Evolutionary conservation across 2,329 filamentous ascomycete species (phyloP).

Genomic region (Stachybotrys echinatus): DNA sequence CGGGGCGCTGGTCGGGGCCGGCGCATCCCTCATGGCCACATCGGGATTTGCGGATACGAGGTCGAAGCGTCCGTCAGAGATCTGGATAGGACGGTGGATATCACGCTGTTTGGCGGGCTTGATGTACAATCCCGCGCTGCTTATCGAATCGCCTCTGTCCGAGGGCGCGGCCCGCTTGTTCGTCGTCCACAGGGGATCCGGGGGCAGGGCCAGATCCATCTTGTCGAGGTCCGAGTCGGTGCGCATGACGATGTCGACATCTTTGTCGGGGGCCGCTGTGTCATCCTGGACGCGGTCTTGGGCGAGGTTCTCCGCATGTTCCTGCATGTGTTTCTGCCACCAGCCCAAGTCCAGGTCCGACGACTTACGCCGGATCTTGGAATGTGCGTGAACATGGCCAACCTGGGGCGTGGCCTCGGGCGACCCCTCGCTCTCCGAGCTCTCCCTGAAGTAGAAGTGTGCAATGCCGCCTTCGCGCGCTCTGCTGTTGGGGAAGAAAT

Average conservation of each 20-base stretch:
- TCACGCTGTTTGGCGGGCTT: slow-evolving; percentile 17
- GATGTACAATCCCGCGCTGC: slow-evolving; percentile 14
- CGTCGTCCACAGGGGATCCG: slow-evolving; percentile 35
- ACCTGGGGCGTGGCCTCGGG: slow-evolving; percentile 23
- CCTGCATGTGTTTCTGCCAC: slow-evolving; percentile 77
- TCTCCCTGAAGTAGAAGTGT: slow-evolving; percentile 64
- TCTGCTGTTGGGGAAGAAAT: slow-evolving; percentile 69
- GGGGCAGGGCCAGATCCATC: slow-evolving; percentile 33
- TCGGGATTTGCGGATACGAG: slow-evolving; percentile 11
- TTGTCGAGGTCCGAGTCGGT: slow-evolving; percentile 37
- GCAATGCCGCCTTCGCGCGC: slow-evolving; percentile 64
- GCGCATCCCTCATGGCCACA: slow-evolving; percentile 7
- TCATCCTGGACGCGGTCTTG: slow-evolving; percentile 29
- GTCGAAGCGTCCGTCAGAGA: slow-evolving; percentile 5
- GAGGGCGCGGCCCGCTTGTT: slow-evolving; percentile 19
- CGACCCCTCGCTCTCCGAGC: slow-evolving; percentile 51
- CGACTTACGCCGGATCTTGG: slow-evolving; percentile 48
- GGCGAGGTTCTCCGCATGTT: slow-evolving; percentile 64
- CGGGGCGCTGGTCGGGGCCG: background rate
- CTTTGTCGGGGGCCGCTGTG: slow-evolving; percentile 20
- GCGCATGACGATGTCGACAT: slow-evolving; percentile 20
- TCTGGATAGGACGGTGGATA: slow-evolving; percentile 12
- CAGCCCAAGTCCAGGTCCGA: slow-evolving; percentile 61
- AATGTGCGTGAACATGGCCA: slow-evolving; percentile 15
- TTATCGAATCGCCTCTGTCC: slow-evolving; percentile 20